phyloP scores from a whole-genome alignment of 257 asterid genomes.

The Nicotiana tabacum region DNA sequence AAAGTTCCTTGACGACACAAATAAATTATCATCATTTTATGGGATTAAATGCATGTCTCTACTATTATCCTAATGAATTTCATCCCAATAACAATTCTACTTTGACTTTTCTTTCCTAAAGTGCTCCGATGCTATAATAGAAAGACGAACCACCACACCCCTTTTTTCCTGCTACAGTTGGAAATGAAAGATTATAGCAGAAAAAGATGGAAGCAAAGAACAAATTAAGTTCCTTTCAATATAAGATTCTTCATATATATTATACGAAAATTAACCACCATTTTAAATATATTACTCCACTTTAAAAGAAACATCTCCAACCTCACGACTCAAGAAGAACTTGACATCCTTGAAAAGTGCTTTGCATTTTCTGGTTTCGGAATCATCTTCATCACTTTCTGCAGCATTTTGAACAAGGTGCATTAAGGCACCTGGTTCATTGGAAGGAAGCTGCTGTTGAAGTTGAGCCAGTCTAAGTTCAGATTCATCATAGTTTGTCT shows the following conservation, averaged over 20 bases:
- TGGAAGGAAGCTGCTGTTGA: constrained; percentile 81
- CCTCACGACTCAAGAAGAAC: constrained; percentile 96
- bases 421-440: constrained; percentile 87
- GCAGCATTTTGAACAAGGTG: constrained; percentile 62
- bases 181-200: background rate
- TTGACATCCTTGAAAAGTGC: constrained; percentile 61
- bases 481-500: constrained; percentile 43
- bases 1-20: background rate
- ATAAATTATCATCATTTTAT: background rate
- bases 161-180: background rate
- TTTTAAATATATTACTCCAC: background rate
- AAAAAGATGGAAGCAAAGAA: background rate
- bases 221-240: no score
- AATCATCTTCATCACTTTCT: constrained; percentile 63
- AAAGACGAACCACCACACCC: background rate
- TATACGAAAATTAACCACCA: no score
- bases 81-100: background rate
- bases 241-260: background rate
- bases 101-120: background rate
- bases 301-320: constrained; percentile 16
- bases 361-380: constrained; percentile 65
- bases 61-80: background rate
- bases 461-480: constrained; percentile 92
- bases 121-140: background rate
- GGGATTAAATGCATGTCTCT: background rate